phyloP scores from a whole-genome alignment of 2,329 filamentous ascomycete genomes.

The Diaporthe aspalathi region DNA sequence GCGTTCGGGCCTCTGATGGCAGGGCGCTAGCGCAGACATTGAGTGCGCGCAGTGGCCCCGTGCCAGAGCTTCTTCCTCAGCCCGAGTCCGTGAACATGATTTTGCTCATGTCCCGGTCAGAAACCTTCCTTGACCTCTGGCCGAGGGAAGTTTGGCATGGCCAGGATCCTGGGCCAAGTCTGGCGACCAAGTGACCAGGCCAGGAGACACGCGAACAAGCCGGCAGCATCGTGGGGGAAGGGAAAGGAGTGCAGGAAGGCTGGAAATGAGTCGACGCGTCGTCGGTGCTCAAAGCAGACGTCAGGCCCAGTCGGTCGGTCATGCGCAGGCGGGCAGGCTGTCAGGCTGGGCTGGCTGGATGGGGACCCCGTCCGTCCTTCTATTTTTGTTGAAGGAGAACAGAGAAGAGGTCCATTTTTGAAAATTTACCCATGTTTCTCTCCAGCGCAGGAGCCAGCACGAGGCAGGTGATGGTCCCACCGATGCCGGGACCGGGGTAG shows the following conservation, averaged over 20 bases:
- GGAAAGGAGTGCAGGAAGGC: slow-evolving; percentile 21
- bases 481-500: slow-evolving; percentile 14
- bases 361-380: slow-evolving; percentile 25
- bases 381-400: slow-evolving; percentile 26
- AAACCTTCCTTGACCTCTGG: slow-evolving; percentile 8
- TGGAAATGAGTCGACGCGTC: slow-evolving; percentile 28
- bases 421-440: slow-evolving; percentile 28
- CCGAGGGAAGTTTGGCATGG: background rate
- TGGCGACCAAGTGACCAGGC: slow-evolving; percentile 9
- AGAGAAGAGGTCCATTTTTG: slow-evolving; percentile 20
- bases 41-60: slow-evolving; percentile 14
- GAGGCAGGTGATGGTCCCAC: slow-evolving; percentile 27
- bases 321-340: background rate
- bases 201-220: background rate
- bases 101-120: slow-evolving; percentile 3
- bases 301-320: slow-evolving; percentile 23
- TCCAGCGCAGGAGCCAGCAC: slow-evolving; percentile 24
- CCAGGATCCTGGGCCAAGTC: background rate
- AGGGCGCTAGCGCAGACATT: slow-evolving; percentile 22
- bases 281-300: slow-evolving; percentile 25
- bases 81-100: slow-evolving; percentile 25
- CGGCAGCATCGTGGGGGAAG: background rate
- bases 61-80: slow-evolving; percentile 17
- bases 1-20: slow-evolving; percentile 18
- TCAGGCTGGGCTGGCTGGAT: background rate